Percentiles rank a stretch among this genome's conserved stretches.
These are phyloP conservation scores for Mortierella polycephala DNA, from an alignment of 371 early-diverging fungal species.

Conservation along the genomic window DNA sequence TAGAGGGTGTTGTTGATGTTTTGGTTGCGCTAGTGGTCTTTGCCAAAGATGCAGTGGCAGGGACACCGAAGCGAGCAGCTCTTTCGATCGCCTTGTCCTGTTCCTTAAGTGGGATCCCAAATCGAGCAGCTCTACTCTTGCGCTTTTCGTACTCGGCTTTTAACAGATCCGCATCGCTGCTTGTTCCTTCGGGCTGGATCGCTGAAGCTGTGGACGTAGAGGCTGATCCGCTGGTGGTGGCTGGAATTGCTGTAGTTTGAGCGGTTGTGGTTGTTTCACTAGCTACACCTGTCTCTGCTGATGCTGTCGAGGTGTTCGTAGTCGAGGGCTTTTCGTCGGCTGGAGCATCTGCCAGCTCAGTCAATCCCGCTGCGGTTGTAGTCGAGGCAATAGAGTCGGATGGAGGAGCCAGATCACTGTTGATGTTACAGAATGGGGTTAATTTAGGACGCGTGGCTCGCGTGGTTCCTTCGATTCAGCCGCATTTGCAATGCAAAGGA, in stretches of 20 bases:
- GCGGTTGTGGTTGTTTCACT: constrained; percentile 9
- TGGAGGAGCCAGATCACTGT: constrained; percentile 46
- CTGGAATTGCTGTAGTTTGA: background rate
- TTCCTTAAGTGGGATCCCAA: constrained; percentile 48
- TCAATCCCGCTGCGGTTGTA: background rate
- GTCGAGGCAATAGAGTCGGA: constrained; percentile 13
- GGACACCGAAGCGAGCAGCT: constrained; percentile 69
- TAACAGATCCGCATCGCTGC: constrained; percentile 22
- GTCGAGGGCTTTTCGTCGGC: background rate
- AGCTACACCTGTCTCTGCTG: background rate
- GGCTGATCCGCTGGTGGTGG: background rate
- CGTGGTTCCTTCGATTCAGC: background rate
- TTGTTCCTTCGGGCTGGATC: constrained; percentile 21
- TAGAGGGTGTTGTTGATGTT: constrained; percentile 1
- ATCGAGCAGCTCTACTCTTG: constrained; percentile 56
- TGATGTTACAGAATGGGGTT: background rate
- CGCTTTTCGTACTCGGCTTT: constrained; percentile 55
- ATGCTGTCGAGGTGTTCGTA: constrained; percentile 6
- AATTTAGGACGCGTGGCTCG: constrained; percentile 1
- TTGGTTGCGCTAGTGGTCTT: constrained; percentile 18
- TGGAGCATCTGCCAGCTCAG: background rate
- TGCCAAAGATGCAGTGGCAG: constrained; percentile 35
- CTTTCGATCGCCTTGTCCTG: constrained; percentile 57
- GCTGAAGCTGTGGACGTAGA: background rate
- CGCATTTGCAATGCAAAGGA: background rate